Base-by-base conservation (phyloP, 805 yeast genomes). In the Nakazawaea ambrosiae region DNA sequence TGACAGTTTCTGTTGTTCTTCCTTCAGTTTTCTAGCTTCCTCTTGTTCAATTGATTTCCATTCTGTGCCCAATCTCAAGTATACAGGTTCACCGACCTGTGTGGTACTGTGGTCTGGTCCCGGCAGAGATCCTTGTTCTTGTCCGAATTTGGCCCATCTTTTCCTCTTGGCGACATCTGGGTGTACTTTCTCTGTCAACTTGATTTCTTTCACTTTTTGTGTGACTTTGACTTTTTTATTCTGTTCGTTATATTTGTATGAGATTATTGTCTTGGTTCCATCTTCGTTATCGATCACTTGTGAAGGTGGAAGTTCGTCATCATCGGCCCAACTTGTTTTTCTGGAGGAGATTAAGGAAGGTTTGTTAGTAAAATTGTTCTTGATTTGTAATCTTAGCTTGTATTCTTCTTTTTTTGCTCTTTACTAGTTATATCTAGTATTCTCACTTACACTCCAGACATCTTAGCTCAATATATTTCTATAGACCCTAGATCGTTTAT, bases 21-120 rank as follows among this genome's bases (percentile, higher is more conserved):
- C 38, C 50, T 65, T 63, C 43, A 66, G 68, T 45, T 65, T 63
- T 31, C 57, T 75, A 58, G 79, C 82, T 57, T 76, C 82, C 55
- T 78, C 79, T 63, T 80, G 78, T 55, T 79, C 89, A 46, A 73
- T 68, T 55, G 80, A 83, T 57, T 80, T 82, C 88, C 89, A 82
- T 41, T 80, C 65, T 37, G 81, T 74, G 40, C 85, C 81, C 49
- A 90, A 70, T 54, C 78, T 75, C 54, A 89, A 68, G 44, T 74
- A 78, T 29, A 86, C 85, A 48, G 77, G 81, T 53, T 89, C 97
- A 46, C 92, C 96, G 39, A 85, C 68, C 53, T 83, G 87, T 11
- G 97, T 89, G 36, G 96, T 87, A 53, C 82, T 75, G 41, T 78
- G 70, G 62, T 87, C 92, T 39, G 96, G 96, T 4, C 97, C 97